Evolutionary conservation across 1,139 yeast species (phyloP), one percentile per base, ranked within the genome.

Genomic region (Candida sp.): DNA sequence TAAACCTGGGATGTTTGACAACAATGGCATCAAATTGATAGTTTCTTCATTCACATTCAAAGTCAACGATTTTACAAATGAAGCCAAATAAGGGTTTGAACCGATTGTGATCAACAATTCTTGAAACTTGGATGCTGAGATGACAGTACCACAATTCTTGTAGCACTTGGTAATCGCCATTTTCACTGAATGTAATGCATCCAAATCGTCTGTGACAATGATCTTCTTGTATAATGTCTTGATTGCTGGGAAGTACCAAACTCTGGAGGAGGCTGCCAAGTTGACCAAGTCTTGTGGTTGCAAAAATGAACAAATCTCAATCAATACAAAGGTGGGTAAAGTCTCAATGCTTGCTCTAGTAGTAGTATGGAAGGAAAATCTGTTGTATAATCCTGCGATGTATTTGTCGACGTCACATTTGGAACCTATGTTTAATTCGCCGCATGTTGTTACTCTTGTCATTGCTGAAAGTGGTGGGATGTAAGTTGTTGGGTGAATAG

Each of bases 221-320:
- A 50, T 41, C 32, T 50, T 50, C 9, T 45, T 41, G 38, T 50
- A 50, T 30, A 50, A 47, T 3, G 48, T 42, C n/a, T 38, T 38
- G 11, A 47, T 47, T 4, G 53, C 53, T 26, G 53, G 49, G 25
- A 47, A 47, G 4, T 44, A 41, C 50, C 49, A 50, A 6, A 45
- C 23, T 42, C 42, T 47, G n/a, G 44, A 40, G 9, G 49, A 47
- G 23, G 39, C n/a, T 28, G 42, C 22, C n/a, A 50, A 39, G 28
- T 47, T 47, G 23, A 37, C 5, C 9, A 50, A 42, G 17, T 50
- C 53, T 2, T 38, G 7, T 28, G 45, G 50, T 17, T 45, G 48
- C 8, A 50, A 30, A 45, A 41, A 42, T 22, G 50, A 38, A 42
- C 53, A 50, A 7, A 48, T 48, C 2, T 42, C 34, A 4, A 48